phyloP scores from a whole-genome alignment of 352 stramenopile genomes.

The Pythium dissimile region DNA sequence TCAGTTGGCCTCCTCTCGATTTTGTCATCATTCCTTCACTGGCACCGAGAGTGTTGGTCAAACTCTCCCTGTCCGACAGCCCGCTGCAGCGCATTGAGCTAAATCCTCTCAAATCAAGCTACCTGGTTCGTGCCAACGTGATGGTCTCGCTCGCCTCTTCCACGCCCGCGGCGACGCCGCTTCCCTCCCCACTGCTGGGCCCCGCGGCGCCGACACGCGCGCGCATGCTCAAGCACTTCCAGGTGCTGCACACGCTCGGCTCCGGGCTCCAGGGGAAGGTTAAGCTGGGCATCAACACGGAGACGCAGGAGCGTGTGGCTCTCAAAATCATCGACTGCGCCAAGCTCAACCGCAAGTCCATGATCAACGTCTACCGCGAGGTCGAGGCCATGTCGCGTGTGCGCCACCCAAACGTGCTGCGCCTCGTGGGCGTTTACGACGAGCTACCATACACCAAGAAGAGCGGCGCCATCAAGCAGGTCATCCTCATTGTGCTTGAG shows the following conservation, averaged over 20 bases:
- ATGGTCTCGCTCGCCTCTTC: conserved; percentile 10
- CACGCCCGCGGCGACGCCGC: conserved; percentile 4
- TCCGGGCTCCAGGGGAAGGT: conserved; percentile 84
- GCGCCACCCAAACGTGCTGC: conserved; percentile 76
- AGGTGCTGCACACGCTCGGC: conserved; percentile 77
- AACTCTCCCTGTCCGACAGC: not conserved
- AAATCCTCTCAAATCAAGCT: not conserved
- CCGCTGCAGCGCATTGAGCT: not conserved
- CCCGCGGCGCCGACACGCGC: conserved; percentile 6
- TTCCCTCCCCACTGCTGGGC: conserved; percentile 6
- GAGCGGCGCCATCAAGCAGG: conserved; percentile 62
- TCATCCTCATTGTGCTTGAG: conserved; percentile 89
- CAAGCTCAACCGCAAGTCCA: conserved; percentile 76
- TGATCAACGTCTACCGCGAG: conserved; percentile 87
- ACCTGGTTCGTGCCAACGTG: not conserved
- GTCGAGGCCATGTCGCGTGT: conserved; percentile 89
- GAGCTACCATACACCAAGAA: conserved; percentile 75
- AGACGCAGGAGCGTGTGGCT: conserved; percentile 79
- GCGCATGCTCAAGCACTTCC: conserved; percentile 73
- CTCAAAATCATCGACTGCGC: conserved; percentile 89
- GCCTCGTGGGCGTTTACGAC: conserved; percentile 71
- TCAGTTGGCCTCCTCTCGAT: conserved; percentile 21
- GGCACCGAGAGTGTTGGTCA: conserved; percentile 27
- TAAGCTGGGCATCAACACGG: conserved; percentile 81
- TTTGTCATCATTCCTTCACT: conserved; percentile 34